Conservation (phyloP, 257 asterid genomes). For the Eustoma russellianum region DNA sequence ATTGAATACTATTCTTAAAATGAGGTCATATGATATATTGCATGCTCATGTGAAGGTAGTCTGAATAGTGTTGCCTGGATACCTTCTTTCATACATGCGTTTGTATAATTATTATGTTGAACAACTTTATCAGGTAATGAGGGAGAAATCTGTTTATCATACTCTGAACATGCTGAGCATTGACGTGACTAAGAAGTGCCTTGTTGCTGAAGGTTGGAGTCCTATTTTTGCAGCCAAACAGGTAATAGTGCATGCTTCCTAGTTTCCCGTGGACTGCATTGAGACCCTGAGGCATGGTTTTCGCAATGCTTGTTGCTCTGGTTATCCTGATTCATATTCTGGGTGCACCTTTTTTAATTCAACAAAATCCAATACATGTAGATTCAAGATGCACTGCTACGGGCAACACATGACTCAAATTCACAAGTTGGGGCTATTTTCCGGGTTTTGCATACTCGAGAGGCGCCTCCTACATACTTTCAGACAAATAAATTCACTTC, state of each 20-base stretch:
- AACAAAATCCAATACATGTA: constrained; percentile 23
- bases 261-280: not conserved
- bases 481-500: constrained; percentile 82
- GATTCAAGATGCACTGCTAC: constrained; percentile 79
- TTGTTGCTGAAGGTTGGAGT: constrained; percentile 99
- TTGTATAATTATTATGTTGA: not conserved
- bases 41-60: not conserved
- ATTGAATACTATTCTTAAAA: not conserved
- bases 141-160: constrained; percentile 90
- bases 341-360: not conserved
- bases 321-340: not conserved
- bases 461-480: constrained; percentile 93
- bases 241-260: constrained; percentile 30
- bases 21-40: not conserved
- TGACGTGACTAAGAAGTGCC: constrained; percentile 93
- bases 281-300: not conserved
- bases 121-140: constrained; percentile 48
- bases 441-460: constrained; percentile 78
- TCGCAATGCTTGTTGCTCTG: not conserved
- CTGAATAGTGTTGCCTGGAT: not conserved
- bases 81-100: not conserved
- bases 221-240: constrained; percentile 87
- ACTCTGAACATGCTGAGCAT: constrained; percentile 97
- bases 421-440: constrained; percentile 93
- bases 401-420: constrained; percentile 72